Evolutionary conservation across 805 yeast genomes (phyloP).

Genomic region (Allodekkera sacchari): DNA sequence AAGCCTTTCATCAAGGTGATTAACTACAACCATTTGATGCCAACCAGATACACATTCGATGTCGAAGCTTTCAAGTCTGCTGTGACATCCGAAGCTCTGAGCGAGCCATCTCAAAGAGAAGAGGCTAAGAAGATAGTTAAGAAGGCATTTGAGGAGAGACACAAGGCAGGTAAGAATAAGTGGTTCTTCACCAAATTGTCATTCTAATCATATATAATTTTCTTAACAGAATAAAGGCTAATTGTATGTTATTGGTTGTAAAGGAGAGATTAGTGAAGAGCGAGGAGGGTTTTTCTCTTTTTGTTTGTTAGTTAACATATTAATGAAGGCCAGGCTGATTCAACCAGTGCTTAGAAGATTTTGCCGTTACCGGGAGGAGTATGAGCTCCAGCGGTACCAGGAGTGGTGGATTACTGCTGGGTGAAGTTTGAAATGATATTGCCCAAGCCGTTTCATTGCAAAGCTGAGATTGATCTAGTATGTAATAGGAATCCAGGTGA

Average conservation of each 20-base stretch:
- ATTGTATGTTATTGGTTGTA: not conserved
- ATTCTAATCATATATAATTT: conserved; percentile 20
- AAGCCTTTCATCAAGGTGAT: conserved; percentile 98
- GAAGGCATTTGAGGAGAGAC: conserved; percentile 99
- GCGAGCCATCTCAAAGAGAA: conserved; percentile 96
- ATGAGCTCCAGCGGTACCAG: too few relatives aligned
- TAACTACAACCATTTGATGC: conserved; percentile 99
- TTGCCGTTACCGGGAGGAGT: too few relatives aligned
- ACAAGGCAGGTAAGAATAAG: conserved; percentile 99
- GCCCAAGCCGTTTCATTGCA: too few relatives aligned
- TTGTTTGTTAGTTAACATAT: conserved; percentile 5
- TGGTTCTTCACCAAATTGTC: conserved; percentile 95
- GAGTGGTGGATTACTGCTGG: too few relatives aligned
- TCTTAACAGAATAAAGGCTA: conserved; percentile 4
- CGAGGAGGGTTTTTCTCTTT: conserved; percentile 2
- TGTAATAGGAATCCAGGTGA: too few relatives aligned
- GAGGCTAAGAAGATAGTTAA: conserved; percentile 98
- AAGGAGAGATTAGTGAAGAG: not conserved
- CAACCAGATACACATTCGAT: conserved; percentile 98
- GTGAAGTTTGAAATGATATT: too few relatives aligned
- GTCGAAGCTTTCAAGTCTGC: conserved; percentile 90
- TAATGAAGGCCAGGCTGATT: too few relatives aligned
- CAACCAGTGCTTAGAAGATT: too few relatives aligned
- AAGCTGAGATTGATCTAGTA: too few relatives aligned
- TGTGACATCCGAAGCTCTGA: conserved; percentile 87